Percentiles rank a stretch among this genome's conserved stretches.
Evolutionary conservation across 176 grass and related monocot genomes (phyloP).

Genomic region (Aegilops umbellulata): DNA sequence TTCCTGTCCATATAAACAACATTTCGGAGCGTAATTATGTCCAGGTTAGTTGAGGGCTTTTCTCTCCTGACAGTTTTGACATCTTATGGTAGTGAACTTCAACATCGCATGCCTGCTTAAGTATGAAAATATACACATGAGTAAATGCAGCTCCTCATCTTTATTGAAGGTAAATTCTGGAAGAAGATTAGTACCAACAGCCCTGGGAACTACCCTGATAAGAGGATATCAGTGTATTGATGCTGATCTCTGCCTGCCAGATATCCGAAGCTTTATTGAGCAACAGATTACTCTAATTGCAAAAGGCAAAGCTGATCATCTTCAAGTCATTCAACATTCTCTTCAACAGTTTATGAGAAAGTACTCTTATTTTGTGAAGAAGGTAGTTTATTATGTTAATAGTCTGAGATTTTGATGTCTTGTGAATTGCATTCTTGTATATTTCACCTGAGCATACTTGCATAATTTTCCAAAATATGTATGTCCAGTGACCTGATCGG

Average conservation of each 20-base stretch:
- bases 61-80: slow-evolving; percentile 4
- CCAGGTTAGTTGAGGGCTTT: slow-evolving; percentile 56
- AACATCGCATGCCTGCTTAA: not conserved
- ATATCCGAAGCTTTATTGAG: slow-evolving; percentile 97
- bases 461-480: slow-evolving; percentile 3
- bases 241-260: slow-evolving; percentile 88
- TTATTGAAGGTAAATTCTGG: slow-evolving; percentile 79
- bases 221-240: slow-evolving; percentile 99
- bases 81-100: not conserved
- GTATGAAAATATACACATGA: not conserved
- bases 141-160: slow-evolving; percentile 27
- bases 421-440: not conserved
- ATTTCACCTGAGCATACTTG: not conserved
- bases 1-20: slow-evolving; percentile 93
- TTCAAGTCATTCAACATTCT: slow-evolving; percentile 70
- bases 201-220: slow-evolving; percentile 85
- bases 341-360: slow-evolving; percentile 85
- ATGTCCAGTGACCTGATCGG: not conserved
- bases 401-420: slow-evolving; percentile 16
- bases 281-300: slow-evolving; percentile 95
- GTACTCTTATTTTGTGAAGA: slow-evolving; percentile 87
- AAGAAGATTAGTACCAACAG: slow-evolving; percentile 87
- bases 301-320: slow-evolving; percentile 82
- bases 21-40: slow-evolving; percentile 97
- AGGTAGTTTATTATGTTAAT: slow-evolving; percentile 51